A percentile compares a stretch with the other conserved stretches of the same genome.
These are phyloP conservation scores for Neonectria neomacrospora DNA, from an alignment of 2,329 filamentous ascomycete genomes.

Conservation along the genomic window DNA sequence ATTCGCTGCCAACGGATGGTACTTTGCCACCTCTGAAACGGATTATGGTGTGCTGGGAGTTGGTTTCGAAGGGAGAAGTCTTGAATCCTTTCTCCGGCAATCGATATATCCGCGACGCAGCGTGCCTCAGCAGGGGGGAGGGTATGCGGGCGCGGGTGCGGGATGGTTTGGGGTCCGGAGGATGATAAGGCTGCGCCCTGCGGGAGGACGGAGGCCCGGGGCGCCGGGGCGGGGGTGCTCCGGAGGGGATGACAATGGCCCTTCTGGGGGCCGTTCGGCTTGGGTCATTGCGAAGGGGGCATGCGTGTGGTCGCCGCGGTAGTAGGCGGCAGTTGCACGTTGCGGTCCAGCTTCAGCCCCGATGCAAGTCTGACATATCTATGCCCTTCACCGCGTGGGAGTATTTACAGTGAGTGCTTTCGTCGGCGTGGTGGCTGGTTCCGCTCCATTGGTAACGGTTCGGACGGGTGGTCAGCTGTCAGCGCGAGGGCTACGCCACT, in stretches of 20 bases:
- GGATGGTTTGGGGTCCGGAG: slow-evolving; percentile 4
- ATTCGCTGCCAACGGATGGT: background rate
- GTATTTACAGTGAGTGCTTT: background rate
- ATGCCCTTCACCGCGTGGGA: background rate
- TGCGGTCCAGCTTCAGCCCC: slow-evolving; percentile 3
- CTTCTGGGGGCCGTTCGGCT: slow-evolving; percentile 2
- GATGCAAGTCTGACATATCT: background rate
- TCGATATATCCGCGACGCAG: slow-evolving; percentile 18
- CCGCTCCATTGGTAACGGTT: background rate
- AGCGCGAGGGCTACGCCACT: background rate
- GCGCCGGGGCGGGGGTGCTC: slow-evolving; percentile 5
- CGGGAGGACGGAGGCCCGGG: slow-evolving; percentile 29
- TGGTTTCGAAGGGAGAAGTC: slow-evolving; percentile 13
- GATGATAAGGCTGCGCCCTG: slow-evolving; percentile 28
- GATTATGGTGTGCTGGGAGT: background rate
- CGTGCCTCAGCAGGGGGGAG: slow-evolving; percentile 6
- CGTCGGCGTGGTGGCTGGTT: background rate
- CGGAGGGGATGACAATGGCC: background rate
- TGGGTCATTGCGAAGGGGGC: background rate
- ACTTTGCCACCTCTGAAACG: slow-evolving; percentile 13
- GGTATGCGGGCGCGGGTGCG: background rate
- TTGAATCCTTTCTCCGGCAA: background rate
- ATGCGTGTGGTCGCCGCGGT: slow-evolving; percentile 7
- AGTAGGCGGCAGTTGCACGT: slow-evolving; percentile 10
- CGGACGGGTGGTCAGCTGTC: background rate